Conservation (phyloP, 345 rosid species). For the Gossypium longicalyx region DNA sequence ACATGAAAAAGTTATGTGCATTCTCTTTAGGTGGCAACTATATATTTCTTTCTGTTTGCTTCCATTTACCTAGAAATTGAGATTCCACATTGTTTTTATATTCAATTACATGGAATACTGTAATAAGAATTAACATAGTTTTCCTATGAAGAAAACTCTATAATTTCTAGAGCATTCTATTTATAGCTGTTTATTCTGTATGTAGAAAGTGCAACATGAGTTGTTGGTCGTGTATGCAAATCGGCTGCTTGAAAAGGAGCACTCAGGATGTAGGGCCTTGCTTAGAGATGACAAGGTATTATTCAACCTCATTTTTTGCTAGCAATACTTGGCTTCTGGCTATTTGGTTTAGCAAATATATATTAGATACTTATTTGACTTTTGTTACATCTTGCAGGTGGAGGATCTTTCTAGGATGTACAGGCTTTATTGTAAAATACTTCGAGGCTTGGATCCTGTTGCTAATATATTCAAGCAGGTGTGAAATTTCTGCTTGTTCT, state of each 20-base stretch:
- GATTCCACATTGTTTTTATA: neutral
- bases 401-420: slow-evolving; percentile 96
- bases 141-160: neutral
- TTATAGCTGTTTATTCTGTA: slow-evolving; percentile 11
- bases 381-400: slow-evolving; percentile 38
- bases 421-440: slow-evolving; percentile 76
- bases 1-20: neutral
- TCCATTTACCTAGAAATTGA: neutral
- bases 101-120: neutral
- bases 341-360: neutral
- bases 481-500: slow-evolving; percentile 7
- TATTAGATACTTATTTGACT: neutral
- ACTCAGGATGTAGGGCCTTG: slow-evolving; percentile 86
- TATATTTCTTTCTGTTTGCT: neutral
- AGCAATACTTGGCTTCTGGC: neutral
- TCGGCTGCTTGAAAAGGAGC: slow-evolving; percentile 79
- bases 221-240: slow-evolving; percentile 60
- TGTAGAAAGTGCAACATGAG: slow-evolving; percentile 90
- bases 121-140: neutral
- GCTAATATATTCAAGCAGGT: slow-evolving; percentile 91
- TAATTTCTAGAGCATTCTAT: neutral
- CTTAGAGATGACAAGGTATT: slow-evolving; percentile 87
- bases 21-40: neutral
- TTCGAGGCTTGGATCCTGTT: slow-evolving; percentile 75
- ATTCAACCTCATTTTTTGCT: slow-evolving; percentile 3